Conservation (phyloP, 352 stramenopile genomes). For the Phytophthora constricta region DNA sequence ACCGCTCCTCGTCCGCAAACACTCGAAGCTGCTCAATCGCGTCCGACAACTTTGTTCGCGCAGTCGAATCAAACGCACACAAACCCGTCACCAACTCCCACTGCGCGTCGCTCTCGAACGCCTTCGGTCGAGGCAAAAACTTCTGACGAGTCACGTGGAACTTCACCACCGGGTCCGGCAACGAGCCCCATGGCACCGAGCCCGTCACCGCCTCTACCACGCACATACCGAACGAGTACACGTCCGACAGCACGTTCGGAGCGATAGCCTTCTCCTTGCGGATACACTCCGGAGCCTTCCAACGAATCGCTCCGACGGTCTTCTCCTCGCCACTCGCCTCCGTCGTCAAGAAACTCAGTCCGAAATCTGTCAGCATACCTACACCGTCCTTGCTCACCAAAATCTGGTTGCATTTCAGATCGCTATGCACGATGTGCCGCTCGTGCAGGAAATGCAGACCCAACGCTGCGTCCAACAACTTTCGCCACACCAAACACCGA, state of each 20-base stretch:
- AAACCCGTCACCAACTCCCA: conserved; percentile 19
- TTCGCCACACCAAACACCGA: conserved; percentile 20
- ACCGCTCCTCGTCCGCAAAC: conserved; percentile 20
- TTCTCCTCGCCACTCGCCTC: conserved; percentile 15
- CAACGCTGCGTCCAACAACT: conserved; percentile 18
- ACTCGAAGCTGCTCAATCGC: conserved; percentile 20
- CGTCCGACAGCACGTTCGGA: conserved; percentile 17
- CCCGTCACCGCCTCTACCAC: conserved; percentile 27
- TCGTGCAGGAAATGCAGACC: conserved; percentile 30
- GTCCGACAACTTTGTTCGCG: conserved; percentile 19
- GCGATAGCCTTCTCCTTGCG: conserved; percentile 18
- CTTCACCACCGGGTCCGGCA: conserved; percentile 15
- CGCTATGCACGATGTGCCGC: conserved; percentile 22
- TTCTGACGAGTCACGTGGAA: conserved; percentile 22
- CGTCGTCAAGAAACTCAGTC: conserved; percentile 21
- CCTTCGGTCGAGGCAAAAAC: conserved; percentile 14
- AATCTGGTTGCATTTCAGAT: conserved; percentile 32
- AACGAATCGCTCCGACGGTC: conserved; percentile 23
- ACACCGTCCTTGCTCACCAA: conserved; percentile 28
- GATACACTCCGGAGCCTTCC: conserved; percentile 26
- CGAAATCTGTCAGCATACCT: conserved; percentile 30
- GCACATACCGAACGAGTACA: conserved; percentile 34
- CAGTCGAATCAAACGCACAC: conserved; percentile 23
- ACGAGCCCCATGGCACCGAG: conserved; percentile 13
- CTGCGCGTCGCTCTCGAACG: conserved; percentile 20